A percentile compares a stretch with the other conserved stretches of the same genome.
Conservation (phyloP, 208 protist species). For the Acanthamoeba healyi region DNA sequence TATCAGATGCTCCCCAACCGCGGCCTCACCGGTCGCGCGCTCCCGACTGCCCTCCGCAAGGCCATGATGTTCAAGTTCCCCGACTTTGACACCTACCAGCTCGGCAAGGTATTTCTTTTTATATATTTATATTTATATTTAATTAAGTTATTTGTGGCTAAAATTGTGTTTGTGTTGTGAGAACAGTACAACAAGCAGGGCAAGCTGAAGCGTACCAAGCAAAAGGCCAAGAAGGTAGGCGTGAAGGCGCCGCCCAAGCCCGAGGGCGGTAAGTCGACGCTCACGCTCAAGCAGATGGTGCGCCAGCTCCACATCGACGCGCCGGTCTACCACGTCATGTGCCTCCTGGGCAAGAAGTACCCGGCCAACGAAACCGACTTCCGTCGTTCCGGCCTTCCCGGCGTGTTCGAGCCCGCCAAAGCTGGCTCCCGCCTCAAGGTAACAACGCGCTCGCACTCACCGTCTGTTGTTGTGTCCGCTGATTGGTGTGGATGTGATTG, state of each 20-base stretch:
- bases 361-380: constrained; percentile 92
- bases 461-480: neutral
- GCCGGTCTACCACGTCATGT: constrained; percentile 93
- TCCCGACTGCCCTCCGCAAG: constrained; percentile 93
- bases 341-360: constrained; percentile 95
- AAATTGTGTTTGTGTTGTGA: neutral
- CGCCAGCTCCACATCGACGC: constrained; percentile 89
- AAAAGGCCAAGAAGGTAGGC: constrained; percentile 85
- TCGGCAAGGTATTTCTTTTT: constrained; percentile 91
- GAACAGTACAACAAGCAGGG: constrained; percentile 93
- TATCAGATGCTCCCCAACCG: constrained; percentile 77
- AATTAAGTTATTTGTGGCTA: neutral
- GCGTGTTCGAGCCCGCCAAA: constrained; percentile 90
- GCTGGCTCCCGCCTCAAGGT: constrained; percentile 93
- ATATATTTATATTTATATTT: neutral
- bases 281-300: constrained; percentile 89
- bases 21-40: constrained; percentile 56
- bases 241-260: constrained; percentile 71
- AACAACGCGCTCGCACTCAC: constrained; percentile 22
- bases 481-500: too few species aligned
- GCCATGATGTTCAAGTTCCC: constrained; percentile 93
- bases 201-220: constrained; percentile 85
- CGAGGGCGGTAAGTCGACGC: neutral
- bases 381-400: constrained; percentile 77
- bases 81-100: constrained; percentile 94